phyloP scores from a whole-genome alignment of 1,284 basidiomycete genomes.

The Chalciporus sp. region DNA sequence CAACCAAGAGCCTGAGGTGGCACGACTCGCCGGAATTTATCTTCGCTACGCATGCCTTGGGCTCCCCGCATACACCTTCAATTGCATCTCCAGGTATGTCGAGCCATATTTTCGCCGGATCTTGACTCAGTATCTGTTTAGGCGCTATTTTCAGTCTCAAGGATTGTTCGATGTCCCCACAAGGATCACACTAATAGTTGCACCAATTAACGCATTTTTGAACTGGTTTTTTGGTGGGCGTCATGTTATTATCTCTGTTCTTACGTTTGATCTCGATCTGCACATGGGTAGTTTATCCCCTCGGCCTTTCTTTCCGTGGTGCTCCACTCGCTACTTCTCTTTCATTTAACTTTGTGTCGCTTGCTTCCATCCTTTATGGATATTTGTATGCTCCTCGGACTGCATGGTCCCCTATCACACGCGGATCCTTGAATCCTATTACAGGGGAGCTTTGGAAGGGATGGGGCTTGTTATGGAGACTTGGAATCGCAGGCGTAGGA shows the following conservation, averaged over 20 bases:
- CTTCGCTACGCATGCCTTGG: constrained; percentile 80
- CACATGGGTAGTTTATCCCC: constrained; percentile 68
- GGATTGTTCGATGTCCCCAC: constrained; percentile 88
- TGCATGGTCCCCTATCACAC: constrained; percentile 57
- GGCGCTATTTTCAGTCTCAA: constrained; percentile 90
- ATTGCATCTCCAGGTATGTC: constrained; percentile 63
- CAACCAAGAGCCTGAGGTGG: constrained; percentile 88
- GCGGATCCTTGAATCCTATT: constrained; percentile 58
- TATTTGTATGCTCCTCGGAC: constrained; percentile 70
- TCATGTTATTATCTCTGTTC: neutral
- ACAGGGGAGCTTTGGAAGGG: constrained; percentile 67
- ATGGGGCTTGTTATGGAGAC: constrained; percentile 69
- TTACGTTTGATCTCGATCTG: constrained; percentile 21
- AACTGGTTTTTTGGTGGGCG: constrained; percentile 82
- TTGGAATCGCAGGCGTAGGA: constrained; percentile 78
- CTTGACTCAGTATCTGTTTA: constrained; percentile 27
- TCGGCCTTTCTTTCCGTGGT: constrained; percentile 89
- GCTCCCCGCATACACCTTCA: constrained; percentile 88
- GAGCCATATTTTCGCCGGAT: constrained; percentile 3
- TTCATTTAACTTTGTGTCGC: constrained; percentile 84
- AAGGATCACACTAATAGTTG: constrained; percentile 80
- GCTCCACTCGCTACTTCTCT: constrained; percentile 91
- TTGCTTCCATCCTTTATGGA: constrained; percentile 74
- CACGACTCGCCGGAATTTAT: constrained; percentile 76
- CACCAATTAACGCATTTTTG: constrained; percentile 84